Percentiles rank a stretch among this genome's conserved stretches.
phyloP scores from a whole-genome alignment of 768 basidiomycete genomes.

The Collybia mongolica region DNA sequence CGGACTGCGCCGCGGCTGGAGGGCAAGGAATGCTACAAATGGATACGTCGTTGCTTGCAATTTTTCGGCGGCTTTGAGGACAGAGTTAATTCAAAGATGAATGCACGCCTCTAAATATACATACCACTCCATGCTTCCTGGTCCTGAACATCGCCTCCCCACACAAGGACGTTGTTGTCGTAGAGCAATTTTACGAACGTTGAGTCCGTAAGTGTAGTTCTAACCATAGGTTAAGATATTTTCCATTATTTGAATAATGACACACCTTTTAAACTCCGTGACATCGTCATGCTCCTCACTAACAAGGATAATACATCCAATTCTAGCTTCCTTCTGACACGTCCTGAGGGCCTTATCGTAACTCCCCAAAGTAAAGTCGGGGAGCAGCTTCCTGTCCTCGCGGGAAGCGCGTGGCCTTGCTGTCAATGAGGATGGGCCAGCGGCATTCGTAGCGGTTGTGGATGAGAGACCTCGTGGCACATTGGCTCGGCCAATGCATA shows the following conservation, averaged over 20 bases:
- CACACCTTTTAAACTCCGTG: constrained; percentile 80
- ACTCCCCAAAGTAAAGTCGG: constrained; percentile 76
- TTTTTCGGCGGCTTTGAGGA: constrained; percentile 51
- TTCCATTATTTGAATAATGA: background rate
- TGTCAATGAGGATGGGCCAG: constrained; percentile 47
- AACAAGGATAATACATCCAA: constrained; percentile 81
- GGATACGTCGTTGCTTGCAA: constrained; percentile 90
- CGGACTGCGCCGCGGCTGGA: constrained; percentile 67
- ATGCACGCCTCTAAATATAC: constrained; percentile 6
- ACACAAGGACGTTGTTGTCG: constrained; percentile 77
- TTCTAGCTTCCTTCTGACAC: constrained; percentile 69
- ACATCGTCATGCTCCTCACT: constrained; percentile 92
- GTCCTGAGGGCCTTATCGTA: constrained; percentile 78
- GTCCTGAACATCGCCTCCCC: constrained; percentile 91
- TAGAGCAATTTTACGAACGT: constrained; percentile 65
- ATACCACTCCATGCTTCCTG: constrained; percentile 74
- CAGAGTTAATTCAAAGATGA: constrained; percentile 7
- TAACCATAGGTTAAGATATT: constrained; percentile 21
- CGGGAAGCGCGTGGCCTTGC: constrained; percentile 27
- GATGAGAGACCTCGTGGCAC: constrained; percentile 31
- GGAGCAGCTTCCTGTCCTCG: constrained; percentile 53
- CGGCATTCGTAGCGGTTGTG: constrained; percentile 24
- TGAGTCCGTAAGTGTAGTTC: constrained; percentile 74
- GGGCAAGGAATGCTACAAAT: constrained; percentile 87
- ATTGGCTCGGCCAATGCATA: constrained; percentile 48